Evolutionary conservation across 495 filamentous ascomycete species (phyloP).

Genomic region (Penicillium herquei): DNA sequence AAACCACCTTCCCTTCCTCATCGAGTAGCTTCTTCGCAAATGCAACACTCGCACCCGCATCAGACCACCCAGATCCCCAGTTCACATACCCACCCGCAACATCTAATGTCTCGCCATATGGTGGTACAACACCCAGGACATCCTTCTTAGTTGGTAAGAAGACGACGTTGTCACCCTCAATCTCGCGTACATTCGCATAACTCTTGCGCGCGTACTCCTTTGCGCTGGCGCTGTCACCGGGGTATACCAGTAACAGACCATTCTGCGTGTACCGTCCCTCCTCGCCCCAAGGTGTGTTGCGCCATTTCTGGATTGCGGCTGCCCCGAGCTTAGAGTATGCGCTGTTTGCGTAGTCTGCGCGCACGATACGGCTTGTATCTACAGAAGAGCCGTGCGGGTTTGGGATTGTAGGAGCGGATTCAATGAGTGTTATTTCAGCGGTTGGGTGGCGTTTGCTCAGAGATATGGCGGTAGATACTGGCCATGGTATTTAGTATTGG

Average conservation of each 20-base stretch:
- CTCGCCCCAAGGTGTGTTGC: constrained; percentile 58
- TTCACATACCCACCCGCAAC: constrained; percentile 80
- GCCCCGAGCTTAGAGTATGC: constrained; percentile 69
- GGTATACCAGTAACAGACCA: constrained; percentile 68
- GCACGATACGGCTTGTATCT: constrained; percentile 75
- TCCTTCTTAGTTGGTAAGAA: constrained; percentile 45
- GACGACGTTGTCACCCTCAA: constrained; percentile 46
- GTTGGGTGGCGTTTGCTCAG: constrained; percentile 57
- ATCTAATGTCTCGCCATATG: constrained; percentile 44
- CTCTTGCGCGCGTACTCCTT: constrained; percentile 65
- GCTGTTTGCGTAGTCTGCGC: constrained; percentile 75
- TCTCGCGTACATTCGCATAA: constrained; percentile 59
- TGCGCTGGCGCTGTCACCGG: constrained; percentile 47
- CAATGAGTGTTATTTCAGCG: constrained; percentile 64
- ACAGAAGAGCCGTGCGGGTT: constrained; percentile 68
- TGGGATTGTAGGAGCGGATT: constrained; percentile 65
- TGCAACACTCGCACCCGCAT: constrained; percentile 71
- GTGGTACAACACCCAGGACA: constrained; percentile 42
- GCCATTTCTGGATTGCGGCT: constrained; percentile 69
- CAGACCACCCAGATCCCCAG: constrained; percentile 74
- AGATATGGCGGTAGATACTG: constrained; percentile 63
- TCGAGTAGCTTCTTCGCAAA: constrained; percentile 65
- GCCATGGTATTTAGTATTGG: neutral
- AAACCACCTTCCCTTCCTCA: constrained; percentile 57
- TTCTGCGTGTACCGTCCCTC: constrained; percentile 72